Conservation (phyloP, 768 basidiomycete species). For the Suillus americanus region DNA sequence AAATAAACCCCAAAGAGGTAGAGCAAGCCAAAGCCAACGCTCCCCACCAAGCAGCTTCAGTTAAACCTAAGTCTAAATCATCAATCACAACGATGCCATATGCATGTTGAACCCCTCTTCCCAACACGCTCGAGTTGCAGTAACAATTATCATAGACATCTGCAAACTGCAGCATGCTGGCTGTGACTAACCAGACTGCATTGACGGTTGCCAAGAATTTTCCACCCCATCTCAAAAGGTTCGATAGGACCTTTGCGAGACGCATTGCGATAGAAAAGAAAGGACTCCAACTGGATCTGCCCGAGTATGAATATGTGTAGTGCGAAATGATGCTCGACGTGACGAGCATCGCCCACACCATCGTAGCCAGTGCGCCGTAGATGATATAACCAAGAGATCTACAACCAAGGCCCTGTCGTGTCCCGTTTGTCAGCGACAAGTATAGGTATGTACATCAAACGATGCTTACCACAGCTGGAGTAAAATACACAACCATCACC, state of each 20-base stretch:
- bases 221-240: slow-evolving; percentile 16
- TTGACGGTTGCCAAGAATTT: slow-evolving; percentile 21
- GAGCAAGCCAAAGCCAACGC: slow-evolving; percentile 27
- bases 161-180: slow-evolving; percentile 24
- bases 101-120: slow-evolving; percentile 14
- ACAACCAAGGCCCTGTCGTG: slow-evolving; percentile 31
- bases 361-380: slow-evolving; percentile 29
- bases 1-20: background rate
- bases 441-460: background rate
- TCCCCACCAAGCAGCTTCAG: slow-evolving; percentile 37
- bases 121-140: slow-evolving; percentile 22
- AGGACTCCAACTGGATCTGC: background rate
- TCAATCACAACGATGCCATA: slow-evolving; percentile 27
- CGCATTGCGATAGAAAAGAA: background rate
- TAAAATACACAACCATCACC: slow-evolving; percentile 20
- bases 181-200: slow-evolving; percentile 18
- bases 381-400: slow-evolving; percentile 31
- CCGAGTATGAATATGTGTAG: slow-evolving; percentile 7
- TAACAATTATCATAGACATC: slow-evolving; percentile 23
- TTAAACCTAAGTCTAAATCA: slow-evolving; percentile 21
- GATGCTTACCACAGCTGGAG: slow-evolving; percentile 21
- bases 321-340: slow-evolving; percentile 28
- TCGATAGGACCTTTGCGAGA: slow-evolving; percentile 8
- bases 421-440: background rate
- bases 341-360: slow-evolving; percentile 31